Conservation (phyloP, 2,329 filamentous ascomycete species). For the Cytospora leucostoma region DNA sequence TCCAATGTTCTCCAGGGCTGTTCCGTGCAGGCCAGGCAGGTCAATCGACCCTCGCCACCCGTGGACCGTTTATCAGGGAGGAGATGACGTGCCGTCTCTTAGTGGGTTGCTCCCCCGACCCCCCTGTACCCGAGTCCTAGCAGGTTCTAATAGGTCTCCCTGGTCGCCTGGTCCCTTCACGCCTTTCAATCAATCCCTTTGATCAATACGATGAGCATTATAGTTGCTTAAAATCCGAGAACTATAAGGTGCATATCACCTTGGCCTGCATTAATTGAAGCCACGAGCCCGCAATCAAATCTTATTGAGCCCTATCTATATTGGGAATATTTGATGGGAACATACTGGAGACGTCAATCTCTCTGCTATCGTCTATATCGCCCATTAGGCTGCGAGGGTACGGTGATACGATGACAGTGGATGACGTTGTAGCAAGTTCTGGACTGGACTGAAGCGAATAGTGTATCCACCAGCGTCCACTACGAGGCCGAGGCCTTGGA, state of each 20-base stretch:
- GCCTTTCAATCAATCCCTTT: too few species aligned
- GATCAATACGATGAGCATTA: too few species aligned
- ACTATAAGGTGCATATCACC: not conserved
- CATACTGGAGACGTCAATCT: not conserved
- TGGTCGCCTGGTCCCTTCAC: too few species aligned
- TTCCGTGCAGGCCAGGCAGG: not conserved
- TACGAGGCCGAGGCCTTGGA: not conserved
- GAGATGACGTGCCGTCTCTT: not conserved
- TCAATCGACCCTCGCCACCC: not conserved
- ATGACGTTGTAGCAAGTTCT: slow-evolving; percentile 1
- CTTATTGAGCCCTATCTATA: not conserved
- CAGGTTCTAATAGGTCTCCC: too few species aligned
- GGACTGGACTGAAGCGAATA: not conserved
- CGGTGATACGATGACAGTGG: not conserved
- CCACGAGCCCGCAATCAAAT: not conserved
- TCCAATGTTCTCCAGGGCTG: not conserved
- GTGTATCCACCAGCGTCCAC: not conserved
- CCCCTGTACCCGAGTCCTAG: too few species aligned
- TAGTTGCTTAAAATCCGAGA: not conserved
- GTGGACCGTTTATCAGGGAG: not conserved
- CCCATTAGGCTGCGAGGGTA: not conserved
- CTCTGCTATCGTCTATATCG: not conserved
- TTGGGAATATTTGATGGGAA: not conserved
- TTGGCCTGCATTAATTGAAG: not conserved
- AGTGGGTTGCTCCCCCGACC: not conserved